phyloP scores from a whole-genome alignment of 352 stramenopile species.

The Saprolegnia diclina region DNA sequence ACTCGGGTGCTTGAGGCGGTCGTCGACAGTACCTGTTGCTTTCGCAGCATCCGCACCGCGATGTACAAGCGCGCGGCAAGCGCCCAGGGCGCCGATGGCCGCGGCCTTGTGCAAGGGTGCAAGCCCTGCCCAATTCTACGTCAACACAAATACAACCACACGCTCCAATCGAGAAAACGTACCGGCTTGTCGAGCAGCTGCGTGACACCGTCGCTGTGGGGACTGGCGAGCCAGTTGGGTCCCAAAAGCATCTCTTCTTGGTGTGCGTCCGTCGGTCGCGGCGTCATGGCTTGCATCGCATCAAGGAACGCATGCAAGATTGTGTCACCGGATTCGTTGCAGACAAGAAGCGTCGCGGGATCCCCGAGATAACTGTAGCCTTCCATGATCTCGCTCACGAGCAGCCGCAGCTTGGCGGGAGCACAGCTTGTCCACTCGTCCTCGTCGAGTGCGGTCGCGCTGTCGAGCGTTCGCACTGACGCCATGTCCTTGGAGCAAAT shows the following conservation, averaged over 20 bases:
- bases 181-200: conserved; percentile 38
- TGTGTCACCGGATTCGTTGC: conserved; percentile 38
- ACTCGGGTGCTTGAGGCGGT: conserved; percentile 38
- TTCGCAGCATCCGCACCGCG: conserved; percentile 37
- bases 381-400: conserved; percentile 16
- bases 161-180: conserved; percentile 19
- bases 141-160: not conserved
- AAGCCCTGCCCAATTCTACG: conserved; percentile 50
- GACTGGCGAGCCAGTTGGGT: conserved; percentile 35
- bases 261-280: conserved; percentile 36
- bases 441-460: not conserved
- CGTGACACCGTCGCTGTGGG: not conserved
- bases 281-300: conserved; percentile 32
- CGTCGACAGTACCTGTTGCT: conserved; percentile 39
- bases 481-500: conserved; percentile 6
- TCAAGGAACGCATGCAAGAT: conserved; percentile 48
- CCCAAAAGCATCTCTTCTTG: conserved; percentile 34
- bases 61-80: conserved; percentile 39
- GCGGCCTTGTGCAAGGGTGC: conserved; percentile 48
- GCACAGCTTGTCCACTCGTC: not conserved
- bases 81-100: conserved; percentile 41
- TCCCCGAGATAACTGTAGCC: conserved; percentile 18
- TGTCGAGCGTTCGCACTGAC: not conserved
- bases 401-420: conserved; percentile 4
- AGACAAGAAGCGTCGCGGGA: conserved; percentile 3